Percentiles rank a stretch among this genome's conserved stretches.
Evolutionary conservation across 805 yeast species (phyloP).

Genomic region (Metschnikowia proteae): DNA sequence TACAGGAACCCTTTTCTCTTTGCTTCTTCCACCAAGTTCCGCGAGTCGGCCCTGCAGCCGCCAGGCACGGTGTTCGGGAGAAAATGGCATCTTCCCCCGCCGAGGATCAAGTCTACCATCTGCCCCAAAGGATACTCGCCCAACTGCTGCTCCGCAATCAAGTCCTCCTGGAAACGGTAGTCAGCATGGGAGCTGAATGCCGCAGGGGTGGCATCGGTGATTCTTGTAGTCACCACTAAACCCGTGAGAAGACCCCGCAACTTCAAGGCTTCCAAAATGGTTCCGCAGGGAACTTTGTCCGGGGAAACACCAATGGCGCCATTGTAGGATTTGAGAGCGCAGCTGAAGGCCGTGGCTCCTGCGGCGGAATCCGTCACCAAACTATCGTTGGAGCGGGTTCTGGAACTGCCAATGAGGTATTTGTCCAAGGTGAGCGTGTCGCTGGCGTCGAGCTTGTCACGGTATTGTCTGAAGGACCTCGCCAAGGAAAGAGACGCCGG

Average conservation of each 20-base stretch:
- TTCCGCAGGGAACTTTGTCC: slow-evolving; percentile 72
- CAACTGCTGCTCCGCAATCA: slow-evolving; percentile 82
- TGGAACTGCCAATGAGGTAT: slow-evolving; percentile 73
- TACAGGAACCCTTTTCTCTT: slow-evolving; percentile 50
- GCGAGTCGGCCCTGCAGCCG: slow-evolving; percentile 67
- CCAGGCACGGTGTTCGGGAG: slow-evolving; percentile 49
- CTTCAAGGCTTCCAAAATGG: slow-evolving; percentile 84
- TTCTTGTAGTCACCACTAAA: slow-evolving; percentile 84
- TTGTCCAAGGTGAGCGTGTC: slow-evolving; percentile 62
- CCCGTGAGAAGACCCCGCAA: slow-evolving; percentile 80
- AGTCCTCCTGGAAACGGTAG: slow-evolving; percentile 71
- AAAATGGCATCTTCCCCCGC: slow-evolving; percentile 89
- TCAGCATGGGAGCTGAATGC: slow-evolving; percentile 80
- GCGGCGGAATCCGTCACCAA: slow-evolving; percentile 94
- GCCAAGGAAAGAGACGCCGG: slow-evolving; percentile 82
- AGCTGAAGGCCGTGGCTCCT: slow-evolving; percentile 92
- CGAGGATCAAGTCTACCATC: slow-evolving; percentile 77
- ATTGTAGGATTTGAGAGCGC: slow-evolving; percentile 79
- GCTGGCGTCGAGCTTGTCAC: slow-evolving; percentile 50
- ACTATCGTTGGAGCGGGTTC: slow-evolving; percentile 76
- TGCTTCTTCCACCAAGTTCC: slow-evolving; percentile 67
- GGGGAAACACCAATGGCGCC: slow-evolving; percentile 89
- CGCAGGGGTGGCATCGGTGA: slow-evolving; percentile 96
- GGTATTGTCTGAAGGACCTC: slow-evolving; percentile 65
- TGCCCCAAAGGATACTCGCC: slow-evolving; percentile 80